Evolutionary conservation across 2,329 filamentous ascomycete genomes (phyloP).

Genomic region (Colletotrichum simmondsii): DNA sequence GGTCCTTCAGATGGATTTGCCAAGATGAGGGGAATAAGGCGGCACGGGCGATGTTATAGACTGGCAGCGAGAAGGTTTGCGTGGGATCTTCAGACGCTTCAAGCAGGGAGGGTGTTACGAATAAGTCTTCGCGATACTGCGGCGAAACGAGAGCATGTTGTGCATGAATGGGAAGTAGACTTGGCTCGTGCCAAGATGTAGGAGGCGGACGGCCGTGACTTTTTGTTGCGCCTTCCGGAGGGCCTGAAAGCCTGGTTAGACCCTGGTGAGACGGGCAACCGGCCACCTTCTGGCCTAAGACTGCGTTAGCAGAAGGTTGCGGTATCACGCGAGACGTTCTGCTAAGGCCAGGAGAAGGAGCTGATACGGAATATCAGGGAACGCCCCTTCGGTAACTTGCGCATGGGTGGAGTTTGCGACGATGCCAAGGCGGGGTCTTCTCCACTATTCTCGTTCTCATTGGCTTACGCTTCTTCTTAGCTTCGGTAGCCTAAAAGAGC

Average conservation of each 20-base stretch:
- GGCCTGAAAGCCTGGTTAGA: conserved; percentile 2
- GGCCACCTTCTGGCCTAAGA: background rate
- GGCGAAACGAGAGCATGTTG: conserved; percentile 31
- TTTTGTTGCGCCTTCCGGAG: conserved; percentile 15
- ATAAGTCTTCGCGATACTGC: conserved; percentile 8
- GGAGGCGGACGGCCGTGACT: conserved; percentile 21
- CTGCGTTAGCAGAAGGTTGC: background rate
- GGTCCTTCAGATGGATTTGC: background rate
- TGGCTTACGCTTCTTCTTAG: background rate
- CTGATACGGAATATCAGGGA: conserved; percentile 9
- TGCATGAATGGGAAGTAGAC: conserved; percentile 30
- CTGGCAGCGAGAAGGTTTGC: conserved; percentile 34
- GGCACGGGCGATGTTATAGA: conserved; percentile 27
- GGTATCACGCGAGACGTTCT: background rate
- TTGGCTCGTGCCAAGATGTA: conserved; percentile 28
- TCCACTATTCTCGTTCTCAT: background rate
- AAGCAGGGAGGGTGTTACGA: conserved; percentile 23
- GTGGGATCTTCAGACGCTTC: conserved; percentile 36
- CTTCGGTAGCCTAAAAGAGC: background rate
- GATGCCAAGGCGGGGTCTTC: conserved; percentile 9
- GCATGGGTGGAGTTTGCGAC: conserved; percentile 23
- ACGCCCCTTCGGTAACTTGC: conserved; percentile 1
- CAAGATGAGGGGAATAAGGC: background rate
- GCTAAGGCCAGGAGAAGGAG: conserved; percentile 5
- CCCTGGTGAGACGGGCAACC: conserved; percentile 2